Percentiles rank a stretch among this genome's conserved stretches.
Evolutionary conservation across 257 asterid genomes (phyloP).

Genomic region (Rehmannia glutinosa): DNA sequence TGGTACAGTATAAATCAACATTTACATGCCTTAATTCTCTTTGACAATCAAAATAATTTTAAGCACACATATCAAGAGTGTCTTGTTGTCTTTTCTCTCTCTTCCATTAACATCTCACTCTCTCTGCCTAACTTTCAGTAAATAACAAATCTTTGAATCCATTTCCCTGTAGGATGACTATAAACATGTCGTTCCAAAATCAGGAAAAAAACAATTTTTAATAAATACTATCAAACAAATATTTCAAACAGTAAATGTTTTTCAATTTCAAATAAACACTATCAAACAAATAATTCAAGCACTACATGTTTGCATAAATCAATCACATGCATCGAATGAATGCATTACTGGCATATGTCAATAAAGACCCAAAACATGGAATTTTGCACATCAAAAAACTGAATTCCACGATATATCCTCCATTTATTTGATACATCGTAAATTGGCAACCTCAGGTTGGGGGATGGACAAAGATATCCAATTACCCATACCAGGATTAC

Average conservation of each 20-base stretch:
- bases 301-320: background rate
- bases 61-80: background rate
- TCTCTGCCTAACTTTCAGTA: too few relatives aligned
- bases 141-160: too few relatives aligned
- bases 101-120: too few relatives aligned
- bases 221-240: background rate
- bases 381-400: background rate
- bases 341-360: background rate
- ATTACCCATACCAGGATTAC: background rate
- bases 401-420: background rate
- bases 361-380: background rate
- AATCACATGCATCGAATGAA: background rate
- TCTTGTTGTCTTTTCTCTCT: too few relatives aligned
- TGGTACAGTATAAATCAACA: background rate
- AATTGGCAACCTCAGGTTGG: background rate
- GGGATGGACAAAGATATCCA: background rate
- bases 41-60: background rate
- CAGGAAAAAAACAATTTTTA: too few relatives aligned
- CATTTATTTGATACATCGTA: background rate
- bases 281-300: background rate
- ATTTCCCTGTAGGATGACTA: too few relatives aligned
- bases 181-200: too few relatives aligned
- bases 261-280: background rate
- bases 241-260: background rate
- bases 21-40: background rate